A percentile compares a stretch with the other conserved stretches of the same genome.
phyloP scores from a whole-genome alignment of 441 rosid genomes.

The Pelargonium cotyledonis region DNA sequence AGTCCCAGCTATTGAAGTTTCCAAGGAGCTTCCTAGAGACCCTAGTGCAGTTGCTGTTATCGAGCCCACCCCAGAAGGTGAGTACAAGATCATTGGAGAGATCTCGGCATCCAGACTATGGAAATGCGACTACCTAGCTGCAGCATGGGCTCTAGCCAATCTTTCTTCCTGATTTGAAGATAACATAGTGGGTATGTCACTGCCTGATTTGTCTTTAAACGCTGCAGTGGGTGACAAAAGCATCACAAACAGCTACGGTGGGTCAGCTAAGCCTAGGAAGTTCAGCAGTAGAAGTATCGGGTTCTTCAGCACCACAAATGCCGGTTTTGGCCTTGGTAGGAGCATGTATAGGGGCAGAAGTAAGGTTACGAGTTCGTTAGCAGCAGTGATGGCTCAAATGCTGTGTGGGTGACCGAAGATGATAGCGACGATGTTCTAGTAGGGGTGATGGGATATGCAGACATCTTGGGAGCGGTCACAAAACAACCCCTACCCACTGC shows the following conservation, averaged over 20 bases:
- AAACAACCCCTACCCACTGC: conserved; percentile 36
- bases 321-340: conserved; percentile 37
- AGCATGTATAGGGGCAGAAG: conserved; percentile 92
- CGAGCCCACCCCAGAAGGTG: conserved; percentile 51
- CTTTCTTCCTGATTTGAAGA: conserved; percentile 86
- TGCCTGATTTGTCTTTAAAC: conserved; percentile 41
- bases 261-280: conserved; percentile 46
- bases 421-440: conserved; percentile 70
- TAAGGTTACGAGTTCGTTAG: conserved; percentile 66
- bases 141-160: conserved; percentile 91
- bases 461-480: conserved; percentile 71
- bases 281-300: conserved; percentile 86
- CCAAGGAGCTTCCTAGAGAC: conserved; percentile 42
- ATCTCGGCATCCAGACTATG: conserved; percentile 82
- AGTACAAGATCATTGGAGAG: conserved; percentile 69
- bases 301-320: conserved; percentile 29
- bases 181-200: conserved; percentile 47
- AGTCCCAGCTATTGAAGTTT: conserved; percentile 58
- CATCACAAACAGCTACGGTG: conserved; percentile 14
- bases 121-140: conserved; percentile 87
- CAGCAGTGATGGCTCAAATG: conserved; percentile 98
- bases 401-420: conserved; percentile 83
- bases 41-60: conserved; percentile 74
- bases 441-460: conserved; percentile 78
- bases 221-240: conserved; percentile 32